Conservation (phyloP, 306 rosid genomes). For the Quercus suber region DNA sequence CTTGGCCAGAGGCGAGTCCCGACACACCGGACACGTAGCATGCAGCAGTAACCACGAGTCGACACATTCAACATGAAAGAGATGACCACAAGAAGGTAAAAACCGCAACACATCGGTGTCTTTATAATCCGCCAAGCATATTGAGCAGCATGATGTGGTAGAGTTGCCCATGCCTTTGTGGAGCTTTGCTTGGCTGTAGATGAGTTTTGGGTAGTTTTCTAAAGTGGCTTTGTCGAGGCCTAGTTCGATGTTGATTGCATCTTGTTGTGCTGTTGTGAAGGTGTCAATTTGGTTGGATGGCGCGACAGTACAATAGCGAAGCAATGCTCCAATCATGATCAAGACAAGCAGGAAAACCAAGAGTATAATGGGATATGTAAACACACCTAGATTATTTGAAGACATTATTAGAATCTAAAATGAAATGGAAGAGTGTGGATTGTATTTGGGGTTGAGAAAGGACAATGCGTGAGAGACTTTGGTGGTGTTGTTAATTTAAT, state of each 20-base stretch:
- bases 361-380: too few species aligned
- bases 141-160: neutral
- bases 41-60: neutral
- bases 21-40: neutral
- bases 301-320: too few species aligned
- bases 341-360: too few species aligned
- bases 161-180: neutral
- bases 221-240: conserved; percentile 6
- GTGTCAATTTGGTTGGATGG: too few species aligned
- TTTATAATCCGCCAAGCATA: conserved; percentile 15
- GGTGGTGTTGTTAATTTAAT: too few species aligned
- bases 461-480: too few species aligned
- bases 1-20: neutral
- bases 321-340: too few species aligned
- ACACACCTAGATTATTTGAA: too few species aligned
- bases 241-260: neutral
- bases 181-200: conserved; percentile 3
- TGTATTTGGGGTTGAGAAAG: too few species aligned
- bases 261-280: neutral
- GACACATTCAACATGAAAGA: neutral
- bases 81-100: neutral
- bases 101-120: neutral
- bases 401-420: too few species aligned
- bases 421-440: too few species aligned
- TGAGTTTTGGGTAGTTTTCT: neutral